Conservation (phyloP, 2,329 filamentous ascomycete species). For the Lecanosticta acicola region DNA sequence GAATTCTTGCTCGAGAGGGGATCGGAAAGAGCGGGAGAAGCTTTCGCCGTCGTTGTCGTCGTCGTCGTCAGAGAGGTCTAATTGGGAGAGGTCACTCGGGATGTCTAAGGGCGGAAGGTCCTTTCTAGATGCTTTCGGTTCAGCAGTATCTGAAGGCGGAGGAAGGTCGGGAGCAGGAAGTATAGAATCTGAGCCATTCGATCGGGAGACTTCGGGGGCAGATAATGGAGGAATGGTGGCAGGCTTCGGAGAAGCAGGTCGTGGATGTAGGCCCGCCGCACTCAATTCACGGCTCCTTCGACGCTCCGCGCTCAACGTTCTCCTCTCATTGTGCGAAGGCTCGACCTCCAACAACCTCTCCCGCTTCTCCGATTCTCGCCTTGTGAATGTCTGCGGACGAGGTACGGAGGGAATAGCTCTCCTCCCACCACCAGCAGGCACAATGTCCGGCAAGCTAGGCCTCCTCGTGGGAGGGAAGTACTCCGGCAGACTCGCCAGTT, state of each 20-base stretch:
- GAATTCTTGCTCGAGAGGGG: slow-evolving; percentile 70
- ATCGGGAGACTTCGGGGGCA: slow-evolving; percentile 32
- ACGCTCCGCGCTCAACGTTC: slow-evolving; percentile 62
- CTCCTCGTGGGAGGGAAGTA: slow-evolving; percentile 16
- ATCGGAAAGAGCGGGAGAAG: slow-evolving; percentile 35
- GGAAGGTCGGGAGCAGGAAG: no score
- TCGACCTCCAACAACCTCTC: slow-evolving; percentile 64
- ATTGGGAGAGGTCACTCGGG: slow-evolving; percentile 12
- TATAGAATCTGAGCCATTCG: slow-evolving; percentile 3
- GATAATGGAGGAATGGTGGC: slow-evolving; percentile 36
- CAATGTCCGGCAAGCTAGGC: slow-evolving; percentile 21
- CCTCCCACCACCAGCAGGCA: slow-evolving; percentile 20
- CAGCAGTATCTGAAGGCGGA: slow-evolving; percentile 2
- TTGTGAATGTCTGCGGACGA: slow-evolving; percentile 70
- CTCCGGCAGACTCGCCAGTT: slow-evolving; percentile 27
- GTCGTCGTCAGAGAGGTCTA: slow-evolving; percentile 19
- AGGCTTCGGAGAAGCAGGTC: slow-evolving; percentile 39
- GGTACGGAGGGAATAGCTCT: slow-evolving; percentile 64
- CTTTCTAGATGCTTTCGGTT: slow-evolving; percentile 10
- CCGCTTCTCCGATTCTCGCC: slow-evolving; percentile 75
- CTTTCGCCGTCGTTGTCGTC: slow-evolving; percentile 32
- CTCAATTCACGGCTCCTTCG: slow-evolving; percentile 34
- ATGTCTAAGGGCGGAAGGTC: slow-evolving; percentile 23
- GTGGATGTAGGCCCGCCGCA: slow-evolving; percentile 31
- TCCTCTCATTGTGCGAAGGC: slow-evolving; percentile 59